These are phyloP conservation scores for Clarireedia homoeocarpa DNA, from an alignment of 2,329 filamentous ascomycete species.

Conservation along the genomic window DNA sequence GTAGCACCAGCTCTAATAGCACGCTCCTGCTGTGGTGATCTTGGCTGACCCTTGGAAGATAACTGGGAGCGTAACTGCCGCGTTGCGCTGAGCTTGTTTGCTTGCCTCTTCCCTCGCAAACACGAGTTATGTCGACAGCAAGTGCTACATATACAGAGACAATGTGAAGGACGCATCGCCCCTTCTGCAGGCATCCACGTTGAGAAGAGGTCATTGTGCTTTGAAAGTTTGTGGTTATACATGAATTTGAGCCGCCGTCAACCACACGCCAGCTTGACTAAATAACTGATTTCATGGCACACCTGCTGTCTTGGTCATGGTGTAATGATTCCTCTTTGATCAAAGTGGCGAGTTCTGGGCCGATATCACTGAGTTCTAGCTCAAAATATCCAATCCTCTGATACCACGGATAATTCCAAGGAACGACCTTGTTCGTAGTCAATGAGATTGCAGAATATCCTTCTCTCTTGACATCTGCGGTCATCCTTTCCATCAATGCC, in stretches of 20 bases:
- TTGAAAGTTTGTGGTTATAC: neutral
- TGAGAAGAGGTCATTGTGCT: neutral
- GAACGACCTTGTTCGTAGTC: constrained; percentile 24
- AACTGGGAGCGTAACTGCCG: neutral
- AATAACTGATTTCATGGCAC: constrained; percentile 6
- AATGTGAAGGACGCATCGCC: neutral
- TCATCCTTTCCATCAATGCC: constrained; percentile 24
- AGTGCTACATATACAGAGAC: neutral
- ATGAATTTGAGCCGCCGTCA: neutral
- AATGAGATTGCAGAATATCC: constrained; percentile 23
- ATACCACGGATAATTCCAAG: constrained; percentile 28
- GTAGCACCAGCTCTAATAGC: constrained; percentile 9
- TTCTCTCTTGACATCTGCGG: constrained; percentile 21
- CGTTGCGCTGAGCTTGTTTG: neutral
- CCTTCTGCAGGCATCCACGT: neutral
- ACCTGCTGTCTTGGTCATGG: neutral
- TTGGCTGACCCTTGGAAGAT: constrained; percentile 3
- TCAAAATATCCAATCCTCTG: constrained; percentile 23
- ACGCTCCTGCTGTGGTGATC: constrained; percentile 1
- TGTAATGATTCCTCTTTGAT: neutral
- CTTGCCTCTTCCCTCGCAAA: neutral
- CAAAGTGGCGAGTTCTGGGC: neutral
- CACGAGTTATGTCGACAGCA: neutral
- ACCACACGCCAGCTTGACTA: neutral
- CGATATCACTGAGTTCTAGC: constrained; percentile 16